These are phyloP conservation scores for Fusarium decemcellulare DNA, from an alignment of 2,329 filamentous ascomycete genomes.

Conservation along the genomic window DNA sequence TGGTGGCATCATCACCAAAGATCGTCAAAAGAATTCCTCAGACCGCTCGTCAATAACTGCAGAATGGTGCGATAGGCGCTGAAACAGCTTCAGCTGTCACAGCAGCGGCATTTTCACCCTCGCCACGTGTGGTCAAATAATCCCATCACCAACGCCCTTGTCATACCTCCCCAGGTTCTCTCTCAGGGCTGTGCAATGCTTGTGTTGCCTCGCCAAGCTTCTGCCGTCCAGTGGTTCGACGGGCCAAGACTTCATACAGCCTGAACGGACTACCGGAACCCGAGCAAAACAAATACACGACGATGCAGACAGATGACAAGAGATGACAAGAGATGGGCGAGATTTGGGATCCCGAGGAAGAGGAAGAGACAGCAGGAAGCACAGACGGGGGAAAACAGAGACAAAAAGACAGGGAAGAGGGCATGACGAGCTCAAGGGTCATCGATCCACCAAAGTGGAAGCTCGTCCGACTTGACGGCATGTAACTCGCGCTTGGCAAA, in stretches of 20 bases:
- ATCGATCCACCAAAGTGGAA: constrained; percentile 16
- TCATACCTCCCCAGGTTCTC: background rate
- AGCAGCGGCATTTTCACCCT: constrained; percentile 3
- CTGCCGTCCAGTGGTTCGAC: constrained; percentile 1
- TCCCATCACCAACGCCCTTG: background rate
- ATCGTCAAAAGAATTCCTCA: background rate
- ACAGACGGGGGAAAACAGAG: background rate
- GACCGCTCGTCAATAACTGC: constrained; percentile 7
- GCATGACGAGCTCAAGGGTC: constrained; percentile 16
- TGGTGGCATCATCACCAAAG: background rate
- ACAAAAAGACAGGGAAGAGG: background rate
- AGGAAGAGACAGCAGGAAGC: background rate
- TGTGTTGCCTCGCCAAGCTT: background rate
- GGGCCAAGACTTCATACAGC: background rate
- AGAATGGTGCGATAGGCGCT: constrained; percentile 1
- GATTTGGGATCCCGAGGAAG: background rate
- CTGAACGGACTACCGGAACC: constrained; percentile 9
- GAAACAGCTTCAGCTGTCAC: constrained; percentile 1
- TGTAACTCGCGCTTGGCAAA: constrained; percentile 17
- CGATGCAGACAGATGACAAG: background rate
- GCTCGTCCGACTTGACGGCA: constrained; percentile 18
- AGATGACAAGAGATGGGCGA: constrained; percentile 12
- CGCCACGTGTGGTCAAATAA: background rate
- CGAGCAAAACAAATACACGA: background rate
- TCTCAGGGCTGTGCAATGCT: too few relatives aligned